Percentiles rank a stretch among this genome's conserved stretches.
These are phyloP conservation scores for Solanum pinnatisectum DNA, from an alignment of 257 asterid genomes.

Conservation along the genomic window DNA sequence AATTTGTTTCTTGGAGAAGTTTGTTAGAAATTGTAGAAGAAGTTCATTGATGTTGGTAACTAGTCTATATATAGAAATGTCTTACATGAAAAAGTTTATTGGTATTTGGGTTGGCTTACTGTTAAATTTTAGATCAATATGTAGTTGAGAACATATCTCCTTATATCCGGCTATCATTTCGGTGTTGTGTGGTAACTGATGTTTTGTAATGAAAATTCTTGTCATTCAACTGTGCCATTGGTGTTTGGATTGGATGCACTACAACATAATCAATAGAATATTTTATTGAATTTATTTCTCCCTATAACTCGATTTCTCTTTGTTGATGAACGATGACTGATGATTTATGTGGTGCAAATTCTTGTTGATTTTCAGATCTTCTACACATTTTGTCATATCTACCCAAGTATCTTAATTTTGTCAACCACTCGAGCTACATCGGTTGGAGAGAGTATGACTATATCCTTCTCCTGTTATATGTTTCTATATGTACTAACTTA, in stretches of 20 bases:
- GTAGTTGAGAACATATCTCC: neutral
- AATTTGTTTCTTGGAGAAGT: neutral
- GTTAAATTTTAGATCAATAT: neutral
- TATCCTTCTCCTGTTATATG: neutral
- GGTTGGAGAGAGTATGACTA: conserved; percentile 93
- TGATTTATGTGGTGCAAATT: neutral
- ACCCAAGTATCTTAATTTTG: conserved; percentile 83
- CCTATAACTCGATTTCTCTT: neutral
- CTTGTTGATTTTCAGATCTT: conserved; percentile 60
- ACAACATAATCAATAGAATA: neutral
- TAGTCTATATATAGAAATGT: neutral
- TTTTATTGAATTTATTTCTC: neutral
- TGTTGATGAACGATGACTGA: neutral
- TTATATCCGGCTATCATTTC: neutral
- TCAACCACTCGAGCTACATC: conserved; percentile 80
- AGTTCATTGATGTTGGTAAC: neutral
- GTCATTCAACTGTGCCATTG: neutral
- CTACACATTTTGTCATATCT: conserved; percentile 79
- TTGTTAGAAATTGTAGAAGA: neutral
- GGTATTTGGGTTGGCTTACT: neutral
- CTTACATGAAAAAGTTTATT: neutral
- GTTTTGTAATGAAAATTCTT: neutral
- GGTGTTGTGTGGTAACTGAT: neutral
- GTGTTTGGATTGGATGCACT: neutral
- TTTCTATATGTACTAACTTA: neutral